Percentiles rank a stretch among this genome's conserved stretches.
Evolutionary conservation across 2,329 filamentous ascomycete species (phyloP).

Genomic region (Colletotrichum shisoi): DNA sequence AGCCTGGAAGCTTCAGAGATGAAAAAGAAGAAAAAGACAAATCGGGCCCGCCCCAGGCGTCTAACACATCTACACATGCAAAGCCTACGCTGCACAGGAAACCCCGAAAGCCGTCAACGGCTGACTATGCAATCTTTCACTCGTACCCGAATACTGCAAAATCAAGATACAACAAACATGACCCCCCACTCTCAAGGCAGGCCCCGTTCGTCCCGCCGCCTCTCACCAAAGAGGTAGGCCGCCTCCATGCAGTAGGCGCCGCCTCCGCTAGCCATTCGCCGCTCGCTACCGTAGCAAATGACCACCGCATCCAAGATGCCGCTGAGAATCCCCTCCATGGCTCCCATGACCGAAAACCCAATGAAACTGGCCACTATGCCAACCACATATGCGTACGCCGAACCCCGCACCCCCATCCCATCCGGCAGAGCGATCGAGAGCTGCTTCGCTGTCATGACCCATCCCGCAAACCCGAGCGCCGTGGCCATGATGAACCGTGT

Average conservation of each 20-base stretch:
- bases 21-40: neutral
- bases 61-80: constrained; percentile 28
- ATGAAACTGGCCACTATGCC: constrained; percentile 92
- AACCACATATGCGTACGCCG: constrained; percentile 92
- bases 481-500: constrained; percentile 91
- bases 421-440: constrained; percentile 68
- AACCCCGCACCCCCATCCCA: constrained; percentile 71
- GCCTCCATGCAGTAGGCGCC: constrained; percentile 92
- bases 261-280: constrained; percentile 70
- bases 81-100: constrained; percentile 4
- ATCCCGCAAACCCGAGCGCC: constrained; percentile 90
- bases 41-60: neutral
- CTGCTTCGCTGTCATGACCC: constrained; percentile 89
- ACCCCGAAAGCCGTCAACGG: constrained; percentile 1
- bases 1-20: neutral
- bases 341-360: constrained; percentile 89
- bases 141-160: constrained; percentile 5
- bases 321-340: constrained; percentile 87
- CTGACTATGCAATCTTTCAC: constrained; percentile 15
- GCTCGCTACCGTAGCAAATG: constrained; percentile 93
- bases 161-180: constrained; percentile 13
- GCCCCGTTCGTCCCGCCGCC: constrained; percentile 50
- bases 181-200: constrained; percentile 31
- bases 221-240: constrained; percentile 82
- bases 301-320: constrained; percentile 88